Conservation (phyloP, 768 basidiomycete genomes). For the Xanthoconium purpureum region DNA sequence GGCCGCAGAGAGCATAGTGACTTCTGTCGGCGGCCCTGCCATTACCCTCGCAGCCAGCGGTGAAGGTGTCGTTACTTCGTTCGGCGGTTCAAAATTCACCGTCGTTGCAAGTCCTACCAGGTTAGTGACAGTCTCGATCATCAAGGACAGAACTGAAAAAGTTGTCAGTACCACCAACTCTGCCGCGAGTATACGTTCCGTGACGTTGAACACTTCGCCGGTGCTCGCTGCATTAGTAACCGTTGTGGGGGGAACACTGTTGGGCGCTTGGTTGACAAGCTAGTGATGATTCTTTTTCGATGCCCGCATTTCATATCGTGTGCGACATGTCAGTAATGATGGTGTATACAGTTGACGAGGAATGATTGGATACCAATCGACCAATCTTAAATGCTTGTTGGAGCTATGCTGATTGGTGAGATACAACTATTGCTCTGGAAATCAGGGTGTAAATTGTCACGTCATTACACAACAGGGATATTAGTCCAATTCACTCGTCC, state of each 20-base stretch:
- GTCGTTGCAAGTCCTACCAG: constrained; percentile 31
- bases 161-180: constrained; percentile 15
- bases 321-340: not conserved
- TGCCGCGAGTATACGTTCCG: constrained; percentile 12
- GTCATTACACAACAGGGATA: not conserved
- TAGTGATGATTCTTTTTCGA: constrained; percentile 9
- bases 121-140: constrained; percentile 2
- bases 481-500: constrained; percentile 14
- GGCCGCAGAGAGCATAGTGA: constrained; percentile 50
- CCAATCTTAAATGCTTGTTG: not conserved
- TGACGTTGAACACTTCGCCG: constrained; percentile 19
- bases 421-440: not conserved
- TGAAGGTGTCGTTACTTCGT: constrained; percentile 43
- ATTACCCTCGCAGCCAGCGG: constrained; percentile 53
- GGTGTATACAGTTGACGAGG: not conserved
- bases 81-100: constrained; percentile 53
- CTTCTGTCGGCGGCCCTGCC: constrained; percentile 54
- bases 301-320: not conserved
- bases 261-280: constrained; percentile 41
- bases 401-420: not conserved
- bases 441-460: not conserved
- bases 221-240: constrained; percentile 31
- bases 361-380: not conserved
- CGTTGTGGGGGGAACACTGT: constrained; percentile 30
- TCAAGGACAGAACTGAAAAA: not conserved